These are phyloP conservation scores for Lachnellula subtilissima DNA, from an alignment of 2,329 filamentous ascomycete genomes.

Conservation along the genomic window DNA sequence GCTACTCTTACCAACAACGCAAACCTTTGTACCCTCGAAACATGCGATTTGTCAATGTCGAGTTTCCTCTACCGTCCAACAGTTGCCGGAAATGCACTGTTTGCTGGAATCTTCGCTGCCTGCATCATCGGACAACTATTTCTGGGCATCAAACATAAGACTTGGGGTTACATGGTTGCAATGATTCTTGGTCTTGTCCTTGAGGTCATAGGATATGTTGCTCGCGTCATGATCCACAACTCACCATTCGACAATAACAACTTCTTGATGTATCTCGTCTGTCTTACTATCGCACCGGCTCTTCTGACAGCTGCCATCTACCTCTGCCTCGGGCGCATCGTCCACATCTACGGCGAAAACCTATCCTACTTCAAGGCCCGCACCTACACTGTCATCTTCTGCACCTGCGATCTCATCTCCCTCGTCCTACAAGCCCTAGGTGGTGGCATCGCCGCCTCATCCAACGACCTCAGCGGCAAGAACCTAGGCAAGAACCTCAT, in stretches of 20 bases:
- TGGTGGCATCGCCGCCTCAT: constrained; percentile 50
- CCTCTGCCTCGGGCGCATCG: constrained; percentile 52
- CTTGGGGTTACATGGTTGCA: constrained; percentile 50
- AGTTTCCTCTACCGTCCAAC: constrained; percentile 54
- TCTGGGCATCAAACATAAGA: constrained; percentile 47
- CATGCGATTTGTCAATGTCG: constrained; percentile 48
- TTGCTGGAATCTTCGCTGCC: constrained; percentile 45
- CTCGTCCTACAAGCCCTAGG: constrained; percentile 56
- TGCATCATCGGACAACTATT: constrained; percentile 38
- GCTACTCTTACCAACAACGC: constrained; percentile 20
- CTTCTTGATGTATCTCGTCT: constrained; percentile 57
- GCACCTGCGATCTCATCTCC: constrained; percentile 51
- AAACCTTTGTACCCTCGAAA: constrained; percentile 25
- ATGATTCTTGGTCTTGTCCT: constrained; percentile 44
- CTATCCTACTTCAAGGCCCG: constrained; percentile 43
- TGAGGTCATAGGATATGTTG: constrained; percentile 51
- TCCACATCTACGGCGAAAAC: constrained; percentile 48
- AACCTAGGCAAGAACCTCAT: constrained; percentile 33
- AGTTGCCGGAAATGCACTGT: constrained; percentile 51
- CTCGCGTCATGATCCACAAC: constrained; percentile 44
- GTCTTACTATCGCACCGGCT: constrained; percentile 38
- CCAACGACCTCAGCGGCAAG: constrained; percentile 24
- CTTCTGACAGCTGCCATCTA: constrained; percentile 60
- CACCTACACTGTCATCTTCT: constrained; percentile 45
- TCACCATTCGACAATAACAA: constrained; percentile 51